These are phyloP conservation scores for Penicillium italicum DNA, from an alignment of 2,329 filamentous ascomycete species.

Conservation along the genomic window DNA sequence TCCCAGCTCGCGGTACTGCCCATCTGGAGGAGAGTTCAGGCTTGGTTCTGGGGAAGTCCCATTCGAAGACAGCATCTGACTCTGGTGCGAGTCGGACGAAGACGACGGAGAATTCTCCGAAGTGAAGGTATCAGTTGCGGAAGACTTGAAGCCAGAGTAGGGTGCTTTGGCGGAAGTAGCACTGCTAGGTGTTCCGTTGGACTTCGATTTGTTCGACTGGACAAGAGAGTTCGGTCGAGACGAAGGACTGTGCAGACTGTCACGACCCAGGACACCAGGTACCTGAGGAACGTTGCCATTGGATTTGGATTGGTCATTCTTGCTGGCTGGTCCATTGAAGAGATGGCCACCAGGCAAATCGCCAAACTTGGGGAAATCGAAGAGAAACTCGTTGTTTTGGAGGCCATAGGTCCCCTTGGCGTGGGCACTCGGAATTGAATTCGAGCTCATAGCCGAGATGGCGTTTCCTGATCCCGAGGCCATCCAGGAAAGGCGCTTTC, in stretches of 20 bases:
- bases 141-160: conserved; percentile 21
- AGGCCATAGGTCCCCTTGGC: conserved; percentile 54
- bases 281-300: conserved; percentile 20
- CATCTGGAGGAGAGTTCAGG: conserved; percentile 40
- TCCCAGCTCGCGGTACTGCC: conserved; percentile 34
- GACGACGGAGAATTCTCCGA: conserved; percentile 46
- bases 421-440: conserved; percentile 46
- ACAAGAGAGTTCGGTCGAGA: conserved; percentile 11
- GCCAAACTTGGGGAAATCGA: conserved; percentile 95
- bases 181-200: conserved; percentile 12
- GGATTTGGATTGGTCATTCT: conserved; percentile 29
- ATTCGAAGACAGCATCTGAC: conserved; percentile 44
- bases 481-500: conserved; percentile 72
- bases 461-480: conserved; percentile 45
- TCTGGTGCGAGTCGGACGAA: conserved; percentile 48
- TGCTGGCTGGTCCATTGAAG: conserved; percentile 47
- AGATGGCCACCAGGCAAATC: conserved; percentile 58
- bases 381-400: conserved; percentile 79
- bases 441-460: conserved; percentile 48
- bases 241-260: conserved; percentile 17
- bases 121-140: conserved; percentile 35
- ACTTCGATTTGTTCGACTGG: conserved; percentile 9
- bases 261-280: conserved; percentile 32
- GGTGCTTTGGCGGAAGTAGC: conserved; percentile 14
- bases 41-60: conserved; percentile 50